A percentile compares a stretch with the other conserved stretches of the same genome.
Conservation (phyloP, 208 protist species). For the Leptomonas seymouri region DNA sequence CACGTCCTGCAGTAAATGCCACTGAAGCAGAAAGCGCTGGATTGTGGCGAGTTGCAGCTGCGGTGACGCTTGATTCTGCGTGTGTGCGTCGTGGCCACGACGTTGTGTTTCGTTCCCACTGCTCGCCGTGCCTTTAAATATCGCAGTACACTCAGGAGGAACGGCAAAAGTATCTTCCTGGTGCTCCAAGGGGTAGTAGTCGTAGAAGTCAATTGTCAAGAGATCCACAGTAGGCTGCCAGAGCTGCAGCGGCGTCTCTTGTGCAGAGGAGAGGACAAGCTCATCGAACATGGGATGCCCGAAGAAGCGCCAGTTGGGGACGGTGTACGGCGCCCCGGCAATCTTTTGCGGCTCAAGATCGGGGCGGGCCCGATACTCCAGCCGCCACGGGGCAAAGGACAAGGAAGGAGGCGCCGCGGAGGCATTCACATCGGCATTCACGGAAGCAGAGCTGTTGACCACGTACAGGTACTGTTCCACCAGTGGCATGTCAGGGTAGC, state of each 20-base stretch:
- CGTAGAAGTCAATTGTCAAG: conserved; percentile 77
- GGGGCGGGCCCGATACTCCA: conserved; percentile 45
- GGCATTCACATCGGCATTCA: neutral
- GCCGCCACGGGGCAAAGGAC: conserved; percentile 50
- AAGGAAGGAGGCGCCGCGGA: neutral
- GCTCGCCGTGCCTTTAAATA: conserved; percentile 6
- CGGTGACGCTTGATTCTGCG: neutral
- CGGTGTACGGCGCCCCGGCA: conserved; percentile 31
- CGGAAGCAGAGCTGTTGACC: conserved; percentile 9
- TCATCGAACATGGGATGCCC: conserved; percentile 74
- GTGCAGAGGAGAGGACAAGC: conserved; percentile 28
- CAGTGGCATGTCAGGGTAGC: conserved; percentile 29
- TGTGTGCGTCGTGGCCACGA: neutral
- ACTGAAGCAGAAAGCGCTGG: conserved; percentile 31
- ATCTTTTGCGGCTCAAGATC: conserved; percentile 42
- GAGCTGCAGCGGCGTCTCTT: conserved; percentile 21
- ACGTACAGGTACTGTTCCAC: conserved; percentile 39
- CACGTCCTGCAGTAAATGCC: conserved; percentile 23
- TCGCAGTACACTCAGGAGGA: conserved; percentile 43
- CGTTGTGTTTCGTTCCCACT: neutral
- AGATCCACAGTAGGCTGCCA: conserved; percentile 36
- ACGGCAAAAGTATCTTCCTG: conserved; percentile 47
- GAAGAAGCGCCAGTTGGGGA: conserved; percentile 79
- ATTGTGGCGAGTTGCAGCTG: conserved; percentile 19
- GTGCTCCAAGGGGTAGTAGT: conserved; percentile 56